Evolutionary conservation across 2,329 filamentous ascomycete species (phyloP).

Genomic region (Apiospora aurea): DNA sequence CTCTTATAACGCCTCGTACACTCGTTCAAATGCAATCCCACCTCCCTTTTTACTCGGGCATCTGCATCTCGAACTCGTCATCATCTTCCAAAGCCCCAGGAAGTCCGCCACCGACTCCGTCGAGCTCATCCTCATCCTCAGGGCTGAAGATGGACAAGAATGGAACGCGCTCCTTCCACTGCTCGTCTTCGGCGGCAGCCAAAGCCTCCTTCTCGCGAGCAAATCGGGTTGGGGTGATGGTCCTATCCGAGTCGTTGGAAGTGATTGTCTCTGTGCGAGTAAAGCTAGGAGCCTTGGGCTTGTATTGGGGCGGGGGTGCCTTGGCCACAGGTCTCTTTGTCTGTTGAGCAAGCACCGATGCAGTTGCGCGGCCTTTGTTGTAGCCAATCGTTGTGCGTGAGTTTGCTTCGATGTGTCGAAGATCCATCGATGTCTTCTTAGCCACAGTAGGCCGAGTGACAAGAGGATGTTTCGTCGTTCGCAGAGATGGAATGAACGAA

Average conservation of each 20-base stretch:
- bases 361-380: constrained; percentile 72
- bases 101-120: constrained; percentile 39
- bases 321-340: constrained; percentile 32
- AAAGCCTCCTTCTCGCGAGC: constrained; percentile 43
- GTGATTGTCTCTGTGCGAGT: constrained; percentile 45
- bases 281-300: constrained; percentile 32
- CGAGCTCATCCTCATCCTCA: constrained; percentile 49
- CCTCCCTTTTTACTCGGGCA: constrained; percentile 40
- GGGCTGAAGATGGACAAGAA: constrained; percentile 66
- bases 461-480: constrained; percentile 38
- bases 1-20: not conserved
- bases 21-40: constrained; percentile 24
- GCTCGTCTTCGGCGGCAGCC: constrained; percentile 41
- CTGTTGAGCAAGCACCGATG: constrained; percentile 54
- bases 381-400: constrained; percentile 88
- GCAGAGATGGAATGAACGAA: constrained; percentile 41
- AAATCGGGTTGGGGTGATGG: constrained; percentile 57
- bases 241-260: constrained; percentile 49
- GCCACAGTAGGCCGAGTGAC: constrained; percentile 50
- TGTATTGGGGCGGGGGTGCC: constrained; percentile 27
- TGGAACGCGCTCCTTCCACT: constrained; percentile 51
- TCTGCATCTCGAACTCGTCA: constrained; percentile 60
- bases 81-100: constrained; percentile 52
- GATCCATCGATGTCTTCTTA: constrained; percentile 60
- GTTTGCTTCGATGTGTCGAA: constrained; percentile 67